Evolutionary conservation across 2,329 filamentous ascomycete species (phyloP), one percentile per base, ranked within the genome.

Genomic region (Claviceps arundinis): DNA sequence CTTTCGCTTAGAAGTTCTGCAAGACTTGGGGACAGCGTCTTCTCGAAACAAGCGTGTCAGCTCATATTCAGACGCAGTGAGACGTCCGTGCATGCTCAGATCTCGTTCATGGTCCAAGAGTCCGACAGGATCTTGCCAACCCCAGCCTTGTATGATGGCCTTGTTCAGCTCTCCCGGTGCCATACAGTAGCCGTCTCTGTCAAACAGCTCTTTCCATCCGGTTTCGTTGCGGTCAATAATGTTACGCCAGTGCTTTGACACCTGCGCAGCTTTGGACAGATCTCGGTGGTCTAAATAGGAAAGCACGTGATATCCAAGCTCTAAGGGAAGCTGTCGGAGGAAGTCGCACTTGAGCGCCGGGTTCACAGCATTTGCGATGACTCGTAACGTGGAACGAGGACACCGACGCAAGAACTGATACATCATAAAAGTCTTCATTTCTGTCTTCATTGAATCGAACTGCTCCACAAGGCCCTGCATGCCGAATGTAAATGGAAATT

Each of bases 321-420:
- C 93, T 0, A 86, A 73, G 2, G 93, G 93, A 1, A 98, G 75
- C 54, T 88, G 80, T 56, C 81, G 80, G 48, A 98, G 72, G 56
- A 97, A 96, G 65, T 98, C 93, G 63, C 89, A 95, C 67, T 95
- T 96, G 52, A 98, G 70, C 0, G 91, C 89, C 7, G 93, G 93
- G 62, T 95, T 96, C 57, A 98, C 90, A 14, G 89, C 83, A 58
- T 89, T 84, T 38, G 91, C 89, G 52, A 98, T 84, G 51, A 95
- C 84, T 62, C 93, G 89, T 5, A 98, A 74, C 0, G 90, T 95
- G 43, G 89, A 85, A 58, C 94, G 86, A 5, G 89, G 81, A 62
- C 90, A 97, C 47, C 93, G 80, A 52, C 88, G 84, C 26, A 98
- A 77, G 52, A 98, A 81, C 64, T 98, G 91, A 64, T 94, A 97